Evolutionary conservation across 2,329 filamentous ascomycete species (phyloP).

Genomic region (Fusarium graminum): DNA sequence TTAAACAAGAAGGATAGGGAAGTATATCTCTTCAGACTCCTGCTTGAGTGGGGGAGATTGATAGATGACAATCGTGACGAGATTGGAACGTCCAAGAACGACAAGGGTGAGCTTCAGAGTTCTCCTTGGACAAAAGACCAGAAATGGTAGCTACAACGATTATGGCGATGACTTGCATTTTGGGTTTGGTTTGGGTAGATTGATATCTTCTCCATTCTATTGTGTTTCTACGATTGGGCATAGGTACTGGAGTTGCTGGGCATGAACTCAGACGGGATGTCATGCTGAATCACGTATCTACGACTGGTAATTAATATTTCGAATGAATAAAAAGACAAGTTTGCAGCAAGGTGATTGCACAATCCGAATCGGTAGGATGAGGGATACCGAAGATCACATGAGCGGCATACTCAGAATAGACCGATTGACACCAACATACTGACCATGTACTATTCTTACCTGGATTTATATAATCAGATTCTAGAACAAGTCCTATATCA

Average conservation of each 20-base stretch:
- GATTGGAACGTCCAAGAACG: conserved; percentile 54
- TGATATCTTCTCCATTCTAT: conserved; percentile 2
- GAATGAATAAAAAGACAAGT: background rate
- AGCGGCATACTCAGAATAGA: conserved; percentile 16
- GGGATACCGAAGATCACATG: conserved; percentile 18
- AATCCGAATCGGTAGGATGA: background rate
- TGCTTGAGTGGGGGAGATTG: conserved; percentile 82
- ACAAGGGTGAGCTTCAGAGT: conserved; percentile 49
- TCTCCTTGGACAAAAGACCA: conserved; percentile 50
- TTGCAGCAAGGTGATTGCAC: background rate
- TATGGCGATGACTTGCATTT: background rate
- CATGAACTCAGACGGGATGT: background rate
- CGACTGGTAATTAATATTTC: background rate
- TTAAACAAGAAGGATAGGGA: conserved; percentile 81
- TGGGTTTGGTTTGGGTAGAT: background rate
- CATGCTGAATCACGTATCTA: background rate
- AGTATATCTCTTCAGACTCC: conserved; percentile 81
- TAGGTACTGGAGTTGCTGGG: conserved; percentile 6
- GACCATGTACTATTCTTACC: too few relatives aligned
- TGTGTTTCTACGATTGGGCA: background rate
- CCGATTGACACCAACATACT: conserved; percentile 3
- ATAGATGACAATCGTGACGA: conserved; percentile 71
- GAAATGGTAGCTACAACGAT: conserved; percentile 38
- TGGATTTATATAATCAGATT: too few relatives aligned
- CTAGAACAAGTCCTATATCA: too few relatives aligned